A percentile compares a stretch with the other conserved stretches of the same genome.
phyloP scores from a whole-genome alignment of 257 asterid species.

The Solanum raphanifolium region DNA sequence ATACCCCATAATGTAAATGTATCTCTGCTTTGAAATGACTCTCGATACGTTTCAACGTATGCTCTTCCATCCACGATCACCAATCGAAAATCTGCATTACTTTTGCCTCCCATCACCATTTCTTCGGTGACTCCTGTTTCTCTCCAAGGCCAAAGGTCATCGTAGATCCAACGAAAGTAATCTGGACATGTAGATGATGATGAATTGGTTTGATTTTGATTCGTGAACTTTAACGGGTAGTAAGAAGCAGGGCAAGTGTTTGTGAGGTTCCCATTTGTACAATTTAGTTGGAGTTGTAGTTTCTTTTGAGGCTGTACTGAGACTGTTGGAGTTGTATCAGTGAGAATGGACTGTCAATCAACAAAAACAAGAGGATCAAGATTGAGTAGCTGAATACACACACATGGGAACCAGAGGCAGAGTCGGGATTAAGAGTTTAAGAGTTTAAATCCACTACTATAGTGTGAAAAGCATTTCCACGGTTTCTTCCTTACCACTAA shows the following conservation, averaged over 20 bases:
- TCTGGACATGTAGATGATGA: slow-evolving; percentile 16
- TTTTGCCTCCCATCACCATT: slow-evolving; percentile 17
- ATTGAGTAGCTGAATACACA: not conserved
- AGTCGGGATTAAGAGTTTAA: not conserved
- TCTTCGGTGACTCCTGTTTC: slow-evolving; percentile 25
- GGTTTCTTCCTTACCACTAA: no score
- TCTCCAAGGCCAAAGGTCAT: slow-evolving; percentile 34
- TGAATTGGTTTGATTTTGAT: not conserved
- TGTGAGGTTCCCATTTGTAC: slow-evolving; percentile 9
- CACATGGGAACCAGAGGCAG: not conserved
- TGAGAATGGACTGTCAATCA: slow-evolving; percentile 26
- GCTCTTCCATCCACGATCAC: slow-evolving; percentile 24
- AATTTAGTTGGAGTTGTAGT: slow-evolving; percentile 21
- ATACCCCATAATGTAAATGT: slow-evolving; percentile 29
- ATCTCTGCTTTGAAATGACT: slow-evolving; percentile 32
- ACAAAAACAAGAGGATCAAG: not conserved
- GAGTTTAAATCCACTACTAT: no score
- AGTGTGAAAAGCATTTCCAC: no score
- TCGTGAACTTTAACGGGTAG: slow-evolving; percentile 18
- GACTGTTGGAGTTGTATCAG: not conserved
- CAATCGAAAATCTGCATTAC: slow-evolving; percentile 23
- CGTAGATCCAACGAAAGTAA: slow-evolving; percentile 31
- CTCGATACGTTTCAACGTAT: slow-evolving; percentile 10
- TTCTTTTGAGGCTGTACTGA: not conserved
- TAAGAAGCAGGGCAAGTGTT: slow-evolving; percentile 22